Evolutionary conservation across 805 yeast species (phyloP).

Genomic region (Hanseniaspora clermontiae): DNA sequence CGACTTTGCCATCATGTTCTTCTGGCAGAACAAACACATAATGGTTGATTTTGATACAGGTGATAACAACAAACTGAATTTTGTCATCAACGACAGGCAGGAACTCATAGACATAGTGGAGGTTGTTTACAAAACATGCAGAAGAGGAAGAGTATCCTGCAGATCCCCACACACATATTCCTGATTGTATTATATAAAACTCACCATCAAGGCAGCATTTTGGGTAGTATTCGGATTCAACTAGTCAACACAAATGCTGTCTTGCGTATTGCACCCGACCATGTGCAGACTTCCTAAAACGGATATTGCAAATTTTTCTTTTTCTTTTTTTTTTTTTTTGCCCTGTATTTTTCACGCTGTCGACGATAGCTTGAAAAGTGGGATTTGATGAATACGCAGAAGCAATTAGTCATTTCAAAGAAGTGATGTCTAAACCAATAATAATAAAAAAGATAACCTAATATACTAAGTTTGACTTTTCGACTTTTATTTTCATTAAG

Average conservation of each 20-base stretch:
- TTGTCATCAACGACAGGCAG: conserved; percentile 63
- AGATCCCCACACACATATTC: conserved; percentile 62
- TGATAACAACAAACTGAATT: conserved; percentile 85
- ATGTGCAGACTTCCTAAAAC: background rate
- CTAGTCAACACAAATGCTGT: too few relatives aligned
- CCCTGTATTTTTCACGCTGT: too few relatives aligned
- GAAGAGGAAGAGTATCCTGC: conserved; percentile 85
- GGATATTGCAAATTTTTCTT: background rate
- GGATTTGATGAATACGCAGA: too few relatives aligned
- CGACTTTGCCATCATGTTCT: conserved; percentile 90
- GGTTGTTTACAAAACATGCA: conserved; percentile 79
- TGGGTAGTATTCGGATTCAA: background rate
- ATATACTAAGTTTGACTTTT: background rate
- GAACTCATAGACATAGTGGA: conserved; percentile 86
- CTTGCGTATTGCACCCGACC: background rate
- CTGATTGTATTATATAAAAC: background rate
- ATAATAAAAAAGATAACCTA: background rate
- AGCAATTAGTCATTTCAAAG: too few relatives aligned
- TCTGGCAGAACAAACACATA: conserved; percentile 87
- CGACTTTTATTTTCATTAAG: too few relatives aligned
- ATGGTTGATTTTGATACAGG: conserved; percentile 99
- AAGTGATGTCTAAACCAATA: too few relatives aligned
- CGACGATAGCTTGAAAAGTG: too few relatives aligned
- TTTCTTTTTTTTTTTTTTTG: background rate
- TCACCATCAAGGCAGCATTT: background rate